Evolutionary conservation across 2,329 filamentous ascomycete genomes (phyloP), one percentile per base, ranked within the genome.

Genomic region (Diaporthe sp.): DNA sequence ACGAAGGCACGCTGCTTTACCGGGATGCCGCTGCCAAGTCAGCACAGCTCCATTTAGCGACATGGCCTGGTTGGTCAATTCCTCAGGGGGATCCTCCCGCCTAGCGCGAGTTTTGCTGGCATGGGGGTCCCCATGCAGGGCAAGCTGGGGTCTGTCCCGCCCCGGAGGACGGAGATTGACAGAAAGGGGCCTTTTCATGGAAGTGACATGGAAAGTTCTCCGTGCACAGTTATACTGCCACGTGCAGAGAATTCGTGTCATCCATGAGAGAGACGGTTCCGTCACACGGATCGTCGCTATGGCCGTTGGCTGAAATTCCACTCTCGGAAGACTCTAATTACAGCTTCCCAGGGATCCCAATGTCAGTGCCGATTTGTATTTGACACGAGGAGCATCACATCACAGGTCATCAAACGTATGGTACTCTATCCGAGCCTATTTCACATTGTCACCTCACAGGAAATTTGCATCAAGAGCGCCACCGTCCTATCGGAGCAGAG

Each of bases 11-110:
- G 40, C 13, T 35, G 54, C 25, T 30, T 58, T 25, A 30, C 70
- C n/a, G 57, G 70, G 70, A n/a, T 72, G 33, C 42, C 42, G 45
- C 70, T 72, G 70, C 70, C 50, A 72, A 40, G 57, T 66, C 57
- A 66, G 70, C 57, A 52, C 64, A 40, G 64, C 64, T 68, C 64
- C 64, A 54, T 54, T 17, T 45, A 15, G 28, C 64, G 30, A 58
- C 70, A 50, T 5, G 7, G 13, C 3, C 1, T 28, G 2, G 61
- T 71, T 52, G 40, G 69, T 12, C 69, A 60, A 71, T 60, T 22
- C 28, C 19, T 25, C 54, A 58, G 25, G 17, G 45, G 61, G 42
- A 28, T 67, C 45, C 45, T 67, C 45, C 55, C 7, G 42, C 42
- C 61, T 67, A 45, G 45, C 13, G 50, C 30, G 38, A n/a, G 22